These are phyloP conservation scores for Rugonectria rugulosa DNA, from an alignment of 2,329 filamentous ascomycete species.

Conservation along the genomic window DNA sequence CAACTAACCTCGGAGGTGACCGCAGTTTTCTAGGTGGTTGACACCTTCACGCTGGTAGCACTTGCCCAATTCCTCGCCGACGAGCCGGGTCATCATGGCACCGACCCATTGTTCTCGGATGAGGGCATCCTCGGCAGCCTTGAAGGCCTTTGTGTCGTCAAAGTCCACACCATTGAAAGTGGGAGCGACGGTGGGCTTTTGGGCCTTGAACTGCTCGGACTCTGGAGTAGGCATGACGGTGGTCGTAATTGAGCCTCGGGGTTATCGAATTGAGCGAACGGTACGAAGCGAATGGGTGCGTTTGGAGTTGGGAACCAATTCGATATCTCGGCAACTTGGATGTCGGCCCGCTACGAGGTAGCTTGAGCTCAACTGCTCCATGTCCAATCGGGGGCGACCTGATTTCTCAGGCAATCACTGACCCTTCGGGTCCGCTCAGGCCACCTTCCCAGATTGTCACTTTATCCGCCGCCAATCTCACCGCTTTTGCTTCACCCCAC, in stretches of 20 bases:
- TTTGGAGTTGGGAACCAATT: conserved; percentile 27
- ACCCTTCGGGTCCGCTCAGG: conserved; percentile 13
- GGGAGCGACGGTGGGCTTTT: conserved; percentile 82
- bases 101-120: conserved; percentile 89
- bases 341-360: conserved; percentile 30
- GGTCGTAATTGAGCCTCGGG: conserved; percentile 24
- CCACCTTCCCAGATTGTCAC: conserved; percentile 33
- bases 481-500: conserved; percentile 46
- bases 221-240: conserved; percentile 80
- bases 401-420: conserved; percentile 41
- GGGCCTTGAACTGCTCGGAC: conserved; percentile 80
- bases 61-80: conserved; percentile 83
- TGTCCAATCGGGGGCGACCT: conserved; percentile 39
- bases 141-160: conserved; percentile 81
- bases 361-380: conserved; percentile 39
- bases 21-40: conserved; percentile 90
- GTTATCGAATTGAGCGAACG: conserved; percentile 17
- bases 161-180: conserved; percentile 90
- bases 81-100: conserved; percentile 86
- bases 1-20: conserved; percentile 77
- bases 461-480: conserved; percentile 33
- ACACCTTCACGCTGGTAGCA: conserved; percentile 86
- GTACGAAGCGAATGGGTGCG: conserved; percentile 27
- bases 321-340: conserved; percentile 37
- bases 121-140: conserved; percentile 82